Evolutionary conservation across 2,329 filamentous ascomycete genomes (phyloP), one percentile per base, ranked within the genome.

Genomic region (Fusarium denticulatum): DNA sequence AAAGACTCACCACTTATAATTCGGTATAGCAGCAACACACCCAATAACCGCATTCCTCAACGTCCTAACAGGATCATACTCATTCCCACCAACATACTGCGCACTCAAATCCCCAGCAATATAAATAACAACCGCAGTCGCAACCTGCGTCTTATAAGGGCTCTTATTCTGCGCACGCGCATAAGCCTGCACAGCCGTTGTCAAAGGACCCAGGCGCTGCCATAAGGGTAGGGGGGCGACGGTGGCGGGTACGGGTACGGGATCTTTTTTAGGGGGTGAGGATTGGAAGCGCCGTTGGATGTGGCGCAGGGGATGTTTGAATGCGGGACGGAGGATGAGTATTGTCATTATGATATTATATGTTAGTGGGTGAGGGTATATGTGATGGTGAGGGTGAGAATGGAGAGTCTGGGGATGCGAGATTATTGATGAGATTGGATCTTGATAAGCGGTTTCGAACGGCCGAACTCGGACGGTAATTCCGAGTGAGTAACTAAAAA

Each of bases 121-220:
- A 79, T 95, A 97, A 67, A 97, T 94, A 43, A 94, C 86, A 50
- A 97, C 82, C 46, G 93, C 91, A 76, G 90, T 94, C 73, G 88
- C 86, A 69, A 97, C 81, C 84, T 98, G 95, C 15, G 94, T 97
- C n/a, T 88, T 83, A 79, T 94, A 93, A 0, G 96, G 95, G 56
- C 91, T 86, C 56, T 88, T 87, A 58, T 89, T 85, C 83, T 97
- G 94, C 52, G 91, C 89, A 28, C 91, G 88, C 22, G 88, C 91
- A 80, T 96, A 97, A 0, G 87, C 87, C 72, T 86, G 81, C 26
- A 86, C 86, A 0, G 84, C 82, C 39, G 83, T 83, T 6, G 89
- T 90, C 61, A 91, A 65, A 6, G 89, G 89, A 0, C 89, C 89
- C 5, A 91, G 83, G 1, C 88, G 84, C 76, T 88, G 86, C 88